Conservation (phyloP, 2,329 filamentous ascomycete species). For the Chaetomium sp. region DNA sequence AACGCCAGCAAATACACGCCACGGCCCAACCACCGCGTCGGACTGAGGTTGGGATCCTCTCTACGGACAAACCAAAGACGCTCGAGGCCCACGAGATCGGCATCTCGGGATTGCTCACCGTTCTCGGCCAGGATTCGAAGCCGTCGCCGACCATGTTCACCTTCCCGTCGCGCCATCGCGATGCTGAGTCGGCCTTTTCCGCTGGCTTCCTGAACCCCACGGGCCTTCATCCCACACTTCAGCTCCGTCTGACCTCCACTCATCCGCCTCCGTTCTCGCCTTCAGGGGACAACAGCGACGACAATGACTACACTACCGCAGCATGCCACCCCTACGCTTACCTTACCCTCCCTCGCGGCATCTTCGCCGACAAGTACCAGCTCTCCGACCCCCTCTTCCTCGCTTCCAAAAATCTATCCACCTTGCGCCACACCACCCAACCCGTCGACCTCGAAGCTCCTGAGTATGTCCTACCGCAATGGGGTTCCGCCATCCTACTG, state of each 20-base stretch:
- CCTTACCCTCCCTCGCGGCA: slow-evolving; percentile 69
- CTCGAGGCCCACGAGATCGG: slow-evolving; percentile 67
- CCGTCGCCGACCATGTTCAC: slow-evolving; percentile 74
- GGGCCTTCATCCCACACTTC: slow-evolving; percentile 77
- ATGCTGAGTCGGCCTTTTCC: slow-evolving; percentile 51
- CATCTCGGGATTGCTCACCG: slow-evolving; percentile 69
- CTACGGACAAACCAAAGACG: slow-evolving; percentile 51
- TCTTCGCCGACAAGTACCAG: slow-evolving; percentile 88
- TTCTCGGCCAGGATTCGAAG: slow-evolving; percentile 67
- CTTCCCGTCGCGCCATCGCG: slow-evolving; percentile 71
- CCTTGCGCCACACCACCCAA: slow-evolving; percentile 61
- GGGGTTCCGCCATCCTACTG: slow-evolving; percentile 75
- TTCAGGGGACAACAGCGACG: too few species aligned
- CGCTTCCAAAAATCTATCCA: slow-evolving; percentile 67
- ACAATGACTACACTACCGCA: slow-evolving; percentile 35
- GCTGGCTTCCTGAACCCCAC: slow-evolving; percentile 62
- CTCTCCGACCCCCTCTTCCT: slow-evolving; percentile 71
- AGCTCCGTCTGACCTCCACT: slow-evolving; percentile 54
- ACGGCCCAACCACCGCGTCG: slow-evolving; percentile 42
- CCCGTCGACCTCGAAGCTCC: slow-evolving; percentile 89
- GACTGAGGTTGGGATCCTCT: slow-evolving; percentile 76
- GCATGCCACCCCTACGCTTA: slow-evolving; percentile 70
- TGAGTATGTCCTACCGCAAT: slow-evolving; percentile 65
- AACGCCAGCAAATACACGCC: slow-evolving; percentile 35
- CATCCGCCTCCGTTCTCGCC: slow-evolving; percentile 33